Evolutionary conservation across 2,329 filamentous ascomycete species (phyloP).

Genomic region (Nakataea oryzae): DNA sequence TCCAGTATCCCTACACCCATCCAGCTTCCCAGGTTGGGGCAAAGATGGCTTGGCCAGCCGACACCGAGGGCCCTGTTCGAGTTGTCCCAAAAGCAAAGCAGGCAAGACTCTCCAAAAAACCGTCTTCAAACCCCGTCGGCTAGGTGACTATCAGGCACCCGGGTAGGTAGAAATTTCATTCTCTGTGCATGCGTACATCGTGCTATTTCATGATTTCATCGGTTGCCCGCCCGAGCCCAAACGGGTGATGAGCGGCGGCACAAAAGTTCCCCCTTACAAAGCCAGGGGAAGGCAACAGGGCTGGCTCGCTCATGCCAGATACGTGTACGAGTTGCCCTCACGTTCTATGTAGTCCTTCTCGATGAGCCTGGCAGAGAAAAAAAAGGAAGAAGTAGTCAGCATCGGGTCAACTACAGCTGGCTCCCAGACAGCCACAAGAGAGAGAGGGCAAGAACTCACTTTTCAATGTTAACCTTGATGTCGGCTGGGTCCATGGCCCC

Average conservation of each 20-base stretch:
- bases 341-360: slow-evolving; percentile 91
- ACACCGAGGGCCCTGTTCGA: no score
- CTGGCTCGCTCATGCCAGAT: slow-evolving; percentile 45
- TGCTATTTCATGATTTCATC: background rate
- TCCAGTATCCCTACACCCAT: no score
- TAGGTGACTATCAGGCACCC: no score
- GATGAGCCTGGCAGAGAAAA: slow-evolving; percentile 52
- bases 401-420: background rate
- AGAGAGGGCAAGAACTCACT: slow-evolving; percentile 39
- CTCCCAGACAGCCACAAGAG: background rate
- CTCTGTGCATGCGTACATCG: background rate
- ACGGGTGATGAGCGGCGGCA: background rate
- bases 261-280: background rate
- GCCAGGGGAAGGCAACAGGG: background rate
- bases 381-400: no score
- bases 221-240: background rate
- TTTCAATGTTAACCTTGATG: slow-evolving; percentile 97
- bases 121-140: no score
- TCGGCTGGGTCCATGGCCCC: slow-evolving; percentile 77
- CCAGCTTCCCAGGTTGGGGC: no score
- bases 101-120: no score
- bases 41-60: no score
- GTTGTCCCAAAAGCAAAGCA: no score
- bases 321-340: slow-evolving; percentile 60
- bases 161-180: no score